phyloP scores from a whole-genome alignment of 1,139 yeast species.

The Suhomyces terraborum region DNA sequence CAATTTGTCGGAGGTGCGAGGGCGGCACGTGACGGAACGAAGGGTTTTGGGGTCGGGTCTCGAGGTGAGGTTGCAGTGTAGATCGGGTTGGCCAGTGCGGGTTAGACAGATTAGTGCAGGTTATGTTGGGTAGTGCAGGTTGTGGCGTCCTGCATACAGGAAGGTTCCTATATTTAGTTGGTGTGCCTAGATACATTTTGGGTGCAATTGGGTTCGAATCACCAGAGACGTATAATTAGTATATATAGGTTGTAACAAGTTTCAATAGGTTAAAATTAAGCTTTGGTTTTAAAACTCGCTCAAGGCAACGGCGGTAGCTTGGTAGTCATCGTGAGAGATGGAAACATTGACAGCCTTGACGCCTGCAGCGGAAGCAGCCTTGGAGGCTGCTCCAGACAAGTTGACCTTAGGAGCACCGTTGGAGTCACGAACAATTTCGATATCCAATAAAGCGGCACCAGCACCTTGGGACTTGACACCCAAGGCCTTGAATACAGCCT shows the following conservation, averaged over 20 bases:
- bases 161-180: too few species aligned
- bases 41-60: not conserved
- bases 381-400: slow-evolving; percentile 73
- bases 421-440: slow-evolving; percentile 76
- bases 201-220: too few species aligned
- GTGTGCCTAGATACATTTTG: too few species aligned
- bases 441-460: slow-evolving; percentile 89
- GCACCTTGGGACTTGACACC: slow-evolving; percentile 91
- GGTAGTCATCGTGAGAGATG: slow-evolving; percentile 94
- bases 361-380: slow-evolving; percentile 71
- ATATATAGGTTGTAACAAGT: too few species aligned
- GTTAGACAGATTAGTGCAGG: too few species aligned
- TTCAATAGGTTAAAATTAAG: too few species aligned
- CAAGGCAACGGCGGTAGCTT: slow-evolving; percentile 96
- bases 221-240: too few species aligned
- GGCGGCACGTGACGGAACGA: slow-evolving; percentile 5
- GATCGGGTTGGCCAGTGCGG: too few species aligned
- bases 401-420: slow-evolving; percentile 83
- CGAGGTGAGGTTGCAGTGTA: too few species aligned
- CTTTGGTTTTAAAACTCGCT: slow-evolving; percentile 57
- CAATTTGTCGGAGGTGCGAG: slow-evolving; percentile 7
- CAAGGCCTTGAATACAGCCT: slow-evolving; percentile 95
- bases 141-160: too few species aligned
- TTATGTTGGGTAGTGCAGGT: too few species aligned
- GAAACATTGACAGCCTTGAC: slow-evolving; percentile 78